Evolutionary conservation across 2,329 filamentous ascomycete species (phyloP).

Genomic region (Aspergillus sp.): DNA sequence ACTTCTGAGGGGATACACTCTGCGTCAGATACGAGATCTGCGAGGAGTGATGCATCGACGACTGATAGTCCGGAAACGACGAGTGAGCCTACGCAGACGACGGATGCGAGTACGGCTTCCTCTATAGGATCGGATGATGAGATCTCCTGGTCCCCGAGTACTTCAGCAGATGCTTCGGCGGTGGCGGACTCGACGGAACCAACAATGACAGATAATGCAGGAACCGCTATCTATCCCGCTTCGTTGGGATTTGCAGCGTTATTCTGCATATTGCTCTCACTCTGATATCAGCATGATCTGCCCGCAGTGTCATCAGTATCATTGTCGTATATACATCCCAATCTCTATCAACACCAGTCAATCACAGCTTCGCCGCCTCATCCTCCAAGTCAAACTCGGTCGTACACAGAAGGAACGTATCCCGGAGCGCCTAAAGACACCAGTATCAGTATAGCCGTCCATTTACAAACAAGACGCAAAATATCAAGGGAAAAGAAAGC

Average conservation of each 20-base stretch:
- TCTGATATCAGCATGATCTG: neutral
- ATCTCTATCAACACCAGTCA: neutral
- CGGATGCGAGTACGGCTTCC: neutral
- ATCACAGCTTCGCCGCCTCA: conserved; percentile 4
- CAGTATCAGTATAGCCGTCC: conserved; percentile 8
- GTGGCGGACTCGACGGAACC: neutral
- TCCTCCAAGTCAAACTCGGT: conserved; percentile 53
- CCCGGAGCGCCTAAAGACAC: conserved; percentile 46
- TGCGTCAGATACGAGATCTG: too few relatives aligned
- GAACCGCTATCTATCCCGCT: neutral
- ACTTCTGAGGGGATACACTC: too few relatives aligned
- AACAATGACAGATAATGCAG: neutral
- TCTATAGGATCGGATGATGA: neutral
- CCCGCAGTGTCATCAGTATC: neutral
- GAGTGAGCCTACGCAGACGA: neutral
- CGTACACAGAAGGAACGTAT: conserved; percentile 60
- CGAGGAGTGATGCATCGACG: neutral
- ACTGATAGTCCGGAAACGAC: neutral
- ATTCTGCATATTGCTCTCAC: neutral
- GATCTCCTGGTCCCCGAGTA: neutral
- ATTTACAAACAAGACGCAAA: neutral
- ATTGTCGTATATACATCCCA: neutral
- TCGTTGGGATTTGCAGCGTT: neutral
- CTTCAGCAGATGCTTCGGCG: neutral
- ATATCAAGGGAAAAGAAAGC: conserved; percentile 20